Conservation (phyloP, 1,139 yeast genomes). For the Pichia sorboxylosa region DNA sequence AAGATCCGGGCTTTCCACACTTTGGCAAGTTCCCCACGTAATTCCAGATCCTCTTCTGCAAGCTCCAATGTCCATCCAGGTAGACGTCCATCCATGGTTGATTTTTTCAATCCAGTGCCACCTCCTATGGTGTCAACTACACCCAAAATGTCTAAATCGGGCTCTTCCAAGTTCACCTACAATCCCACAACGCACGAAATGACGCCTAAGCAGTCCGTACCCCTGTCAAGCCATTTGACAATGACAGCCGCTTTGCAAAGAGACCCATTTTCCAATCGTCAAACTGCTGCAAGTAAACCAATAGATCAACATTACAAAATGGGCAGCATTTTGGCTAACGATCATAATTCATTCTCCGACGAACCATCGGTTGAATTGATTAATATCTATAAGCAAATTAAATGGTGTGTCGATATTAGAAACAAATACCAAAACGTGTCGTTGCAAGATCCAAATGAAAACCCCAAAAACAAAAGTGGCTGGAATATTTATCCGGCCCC, state of each 20-base stretch:
- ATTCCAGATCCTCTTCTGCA: conserved; percentile 18
- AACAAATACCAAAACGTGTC: conserved; percentile 65
- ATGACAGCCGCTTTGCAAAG: conserved; percentile 1
- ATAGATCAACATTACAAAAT: conserved; percentile 24
- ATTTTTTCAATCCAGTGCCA: conserved; percentile 26
- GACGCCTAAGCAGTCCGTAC: conserved; percentile 11
- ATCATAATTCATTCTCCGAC: conserved; percentile 50
- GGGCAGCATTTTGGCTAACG: conserved; percentile 51
- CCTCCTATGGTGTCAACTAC: conserved; percentile 19
- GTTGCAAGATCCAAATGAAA: conserved; percentile 58
- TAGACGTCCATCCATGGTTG: conserved; percentile 26
- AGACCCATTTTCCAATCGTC: conserved; percentile 1
- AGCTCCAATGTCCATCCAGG: conserved; percentile 6
- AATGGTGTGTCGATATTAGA: conserved; percentile 62
- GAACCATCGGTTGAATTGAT: conserved; percentile 59
- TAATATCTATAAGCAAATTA: conserved; percentile 59
- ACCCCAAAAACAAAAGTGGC: conserved; percentile 62
- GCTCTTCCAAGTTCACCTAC: conserved; percentile 17
- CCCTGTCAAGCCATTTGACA: neutral
- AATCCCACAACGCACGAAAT: conserved; percentile 23
- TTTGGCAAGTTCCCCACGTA: conserved; percentile 24
- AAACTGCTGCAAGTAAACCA: conserved; percentile 1
- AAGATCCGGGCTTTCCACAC: conserved; percentile 56
- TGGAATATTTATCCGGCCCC: conserved; percentile 92
- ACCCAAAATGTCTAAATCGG: conserved; percentile 3